Base-by-base conservation (phyloP, 176 grass and related monocot species). In the Alopecurus myosuroides region DNA sequence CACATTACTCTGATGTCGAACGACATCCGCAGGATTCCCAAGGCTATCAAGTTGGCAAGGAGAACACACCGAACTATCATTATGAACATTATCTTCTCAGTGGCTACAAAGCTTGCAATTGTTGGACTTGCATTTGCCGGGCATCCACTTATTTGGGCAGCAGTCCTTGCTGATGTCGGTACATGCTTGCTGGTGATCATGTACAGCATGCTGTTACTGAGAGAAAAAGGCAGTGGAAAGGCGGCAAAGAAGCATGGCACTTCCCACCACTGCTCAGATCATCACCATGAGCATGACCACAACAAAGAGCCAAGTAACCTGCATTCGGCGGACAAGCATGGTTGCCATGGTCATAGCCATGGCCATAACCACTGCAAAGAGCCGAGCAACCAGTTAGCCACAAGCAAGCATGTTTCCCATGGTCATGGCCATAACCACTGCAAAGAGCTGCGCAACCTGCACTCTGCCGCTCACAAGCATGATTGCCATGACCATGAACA, bases 1-100 rank as follows among this genome's bases (percentile, higher is more conserved):
- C 94, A 99, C 77, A 86, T 99, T 33, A 97, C 97, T 34, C 85
- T 99, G 56, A 96, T 99, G 97, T 99, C 97, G 6, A 97, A 94
- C 14, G 97, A 99, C 85, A 94, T 99, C 48, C 81, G 90, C 29
- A 89, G 87, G 87, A 97, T 99, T 42, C 92, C 97, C 33, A 88
- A 86, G 78, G 92, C 88, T 48, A 41, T 99, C 60, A 85, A 70
- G 58, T 67, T 99, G 17, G 97, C 90, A 52, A 90, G 88, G 82
- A 88, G 90, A 79, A 97, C 97, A 22, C 85, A 86, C 60, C 51
- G 81, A 42, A 99, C 91, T 45, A 88, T 99, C 53, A 56, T 86
- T 3, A 53, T 80, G 77, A 99, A 99, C 86, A 97, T 99, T 76
- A 31, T 91, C 25, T 97, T 99, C 75, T 97, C 97, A 0, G 53